Evolutionary conservation across 345 rosid genomes (phyloP).

Genomic region (Hevea brasiliensis): DNA sequence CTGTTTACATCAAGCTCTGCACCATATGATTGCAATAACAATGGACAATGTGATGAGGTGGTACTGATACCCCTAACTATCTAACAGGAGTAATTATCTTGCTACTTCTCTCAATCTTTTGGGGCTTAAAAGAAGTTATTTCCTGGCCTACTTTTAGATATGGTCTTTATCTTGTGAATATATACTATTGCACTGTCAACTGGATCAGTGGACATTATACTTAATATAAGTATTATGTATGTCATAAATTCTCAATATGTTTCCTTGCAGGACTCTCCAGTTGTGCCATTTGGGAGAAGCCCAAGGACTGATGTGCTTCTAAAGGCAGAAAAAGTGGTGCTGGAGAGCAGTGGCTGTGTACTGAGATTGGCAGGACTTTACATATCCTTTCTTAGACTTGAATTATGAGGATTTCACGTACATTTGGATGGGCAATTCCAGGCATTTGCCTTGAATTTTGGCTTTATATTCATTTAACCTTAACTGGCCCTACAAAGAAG

Average conservation of each 20-base stretch:
- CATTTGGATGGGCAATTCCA: constrained; percentile 17
- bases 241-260: background rate
- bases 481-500: constrained; percentile 67
- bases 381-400: constrained; percentile 65
- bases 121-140: background rate
- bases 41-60: constrained; percentile 88
- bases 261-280: constrained; percentile 68
- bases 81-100: constrained; percentile 11
- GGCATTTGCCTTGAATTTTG: background rate
- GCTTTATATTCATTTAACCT: constrained; percentile 29
- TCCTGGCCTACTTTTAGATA: background rate
- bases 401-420: constrained; percentile 5
- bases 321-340: constrained; percentile 70
- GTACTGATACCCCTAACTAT: background rate
- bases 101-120: background rate
- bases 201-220: background rate
- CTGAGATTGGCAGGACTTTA: constrained; percentile 92
- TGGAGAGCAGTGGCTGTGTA: constrained; percentile 75
- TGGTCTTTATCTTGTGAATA: background rate
- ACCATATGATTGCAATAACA: constrained; percentile 71
- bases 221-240: background rate
- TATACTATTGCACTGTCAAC: background rate
- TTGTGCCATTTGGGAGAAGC: constrained; percentile 82
- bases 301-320: constrained; percentile 83
- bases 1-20: constrained; percentile 91